These are phyloP conservation scores for Aspergillus brasiliensis DNA, from an alignment of 2,329 filamentous ascomycete species.

Conservation along the genomic window DNA sequence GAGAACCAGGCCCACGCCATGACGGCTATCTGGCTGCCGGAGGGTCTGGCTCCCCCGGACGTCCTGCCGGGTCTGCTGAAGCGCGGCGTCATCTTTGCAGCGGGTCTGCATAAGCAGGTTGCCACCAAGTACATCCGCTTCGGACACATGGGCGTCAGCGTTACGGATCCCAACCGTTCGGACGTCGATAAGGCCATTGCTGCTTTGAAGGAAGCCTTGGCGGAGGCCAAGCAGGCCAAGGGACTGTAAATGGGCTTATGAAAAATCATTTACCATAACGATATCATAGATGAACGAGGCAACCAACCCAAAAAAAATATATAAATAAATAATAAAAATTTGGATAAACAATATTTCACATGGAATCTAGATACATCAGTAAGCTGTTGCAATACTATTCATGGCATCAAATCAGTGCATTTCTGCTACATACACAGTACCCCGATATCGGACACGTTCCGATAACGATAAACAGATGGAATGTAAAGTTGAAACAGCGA, in stretches of 20 bases:
- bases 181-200: slow-evolving; percentile 84
- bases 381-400: too few species aligned
- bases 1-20: slow-evolving; percentile 95
- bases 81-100: slow-evolving; percentile 91
- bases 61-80: slow-evolving; percentile 81
- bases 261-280: not conserved
- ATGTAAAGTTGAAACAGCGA: not conserved
- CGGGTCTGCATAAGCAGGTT: slow-evolving; percentile 94
- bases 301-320: not conserved
- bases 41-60: slow-evolving; percentile 76
- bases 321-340: not conserved
- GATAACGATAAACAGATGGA: not conserved
- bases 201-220: slow-evolving; percentile 72
- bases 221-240: slow-evolving; percentile 70
- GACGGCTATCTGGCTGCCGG: slow-evolving; percentile 95
- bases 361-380: too few species aligned
- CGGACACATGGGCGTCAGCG: slow-evolving; percentile 96
- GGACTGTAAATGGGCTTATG: slow-evolving; percentile 33
- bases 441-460: not conserved
- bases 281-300: not conserved
- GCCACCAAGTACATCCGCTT: slow-evolving; percentile 91
- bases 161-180: slow-evolving; percentile 74
- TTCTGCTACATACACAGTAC: too few species aligned
- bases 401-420: too few species aligned
- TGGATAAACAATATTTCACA: too few species aligned